phyloP scores from a whole-genome alignment of 2,329 filamentous ascomycete species.

The Stachybotrys elegans region DNA sequence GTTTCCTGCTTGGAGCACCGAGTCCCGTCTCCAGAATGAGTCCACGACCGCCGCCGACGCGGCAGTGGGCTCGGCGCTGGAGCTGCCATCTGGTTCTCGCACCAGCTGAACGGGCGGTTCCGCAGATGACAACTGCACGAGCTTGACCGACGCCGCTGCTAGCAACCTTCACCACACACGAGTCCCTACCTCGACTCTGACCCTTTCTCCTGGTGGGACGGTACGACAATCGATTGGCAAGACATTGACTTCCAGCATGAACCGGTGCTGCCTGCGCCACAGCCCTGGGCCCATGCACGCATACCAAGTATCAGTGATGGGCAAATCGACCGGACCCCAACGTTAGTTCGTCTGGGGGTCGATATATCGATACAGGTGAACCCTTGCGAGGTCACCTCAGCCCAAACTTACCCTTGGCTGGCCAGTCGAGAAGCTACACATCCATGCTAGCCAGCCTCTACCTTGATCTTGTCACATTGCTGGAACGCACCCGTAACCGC shows the following conservation, averaged over 20 bases:
- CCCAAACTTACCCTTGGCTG: not conserved
- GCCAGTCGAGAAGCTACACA: not conserved
- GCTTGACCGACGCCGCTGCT: not conserved
- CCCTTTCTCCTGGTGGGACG: not conserved
- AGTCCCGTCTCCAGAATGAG: not conserved
- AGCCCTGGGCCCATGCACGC: not conserved
- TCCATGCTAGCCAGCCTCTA: not conserved
- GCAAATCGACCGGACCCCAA: not conserved
- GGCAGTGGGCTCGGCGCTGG: not conserved
- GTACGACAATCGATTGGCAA: not conserved
- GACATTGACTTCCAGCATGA: not conserved
- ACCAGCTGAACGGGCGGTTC: not conserved
- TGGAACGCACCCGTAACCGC: not conserved
- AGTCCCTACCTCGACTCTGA: not conserved
- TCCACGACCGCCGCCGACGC: not conserved
- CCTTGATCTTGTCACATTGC: not conserved
- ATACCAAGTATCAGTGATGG: no score
- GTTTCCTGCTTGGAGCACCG: not conserved
- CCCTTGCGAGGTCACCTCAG: not conserved
- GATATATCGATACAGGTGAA: not conserved
- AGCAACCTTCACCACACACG: not conserved
- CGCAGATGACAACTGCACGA: not conserved
- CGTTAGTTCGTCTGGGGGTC: not conserved
- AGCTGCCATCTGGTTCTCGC: not conserved
- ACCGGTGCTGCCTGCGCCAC: not conserved